Base-by-base conservation (phyloP, 352 stramenopile species). In the Pythium aristosporum region DNA sequence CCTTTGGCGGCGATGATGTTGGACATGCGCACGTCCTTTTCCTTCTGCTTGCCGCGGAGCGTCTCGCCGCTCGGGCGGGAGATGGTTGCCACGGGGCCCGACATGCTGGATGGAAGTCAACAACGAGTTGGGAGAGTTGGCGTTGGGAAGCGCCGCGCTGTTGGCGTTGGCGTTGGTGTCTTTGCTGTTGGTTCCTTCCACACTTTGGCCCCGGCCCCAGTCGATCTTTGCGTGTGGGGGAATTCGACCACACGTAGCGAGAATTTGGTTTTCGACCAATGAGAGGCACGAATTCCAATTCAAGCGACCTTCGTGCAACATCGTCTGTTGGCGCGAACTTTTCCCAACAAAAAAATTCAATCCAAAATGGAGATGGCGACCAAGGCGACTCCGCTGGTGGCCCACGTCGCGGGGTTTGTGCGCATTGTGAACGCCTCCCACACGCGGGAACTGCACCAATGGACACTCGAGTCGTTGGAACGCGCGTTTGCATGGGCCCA, bases 1-100 rank as follows among this genome's bases (percentile, higher is more conserved):
- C 93, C 92, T 79, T 99, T 99, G 42, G 97, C 97, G 16, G 97
- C 96, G 50, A 99, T 94, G 80, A 99, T 99, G 78, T 99, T 99
- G 65, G 87, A 98, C 65, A 97, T 98, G 61, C 97, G 92, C 70
- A 99, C 96, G 80, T 99, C 97, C 74, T 98, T 98, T 63, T 98
- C 94, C 79, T 99, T 99, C 73, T 92, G 84, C 69, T 96, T 92
- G 67, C 84, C 87, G 46, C 87, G 85, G 46, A 94, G 77, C 18
- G 83, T 96, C 68, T 96, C 87, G 66, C 83, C 85, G 51, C 44
- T 70, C 36, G 80, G 80, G 54, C 81, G 81, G 37, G 79, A 73
- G 51, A 92, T 89, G 65, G 74, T 74, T 36, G 74, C 69, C n/a
- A 82, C 85, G 36, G 79, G 53, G 23, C 46, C 58, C 57, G 65